These are phyloP conservation scores for Scleroderma bovista DNA, from an alignment of 768 basidiomycete genomes.

Conservation along the genomic window DNA sequence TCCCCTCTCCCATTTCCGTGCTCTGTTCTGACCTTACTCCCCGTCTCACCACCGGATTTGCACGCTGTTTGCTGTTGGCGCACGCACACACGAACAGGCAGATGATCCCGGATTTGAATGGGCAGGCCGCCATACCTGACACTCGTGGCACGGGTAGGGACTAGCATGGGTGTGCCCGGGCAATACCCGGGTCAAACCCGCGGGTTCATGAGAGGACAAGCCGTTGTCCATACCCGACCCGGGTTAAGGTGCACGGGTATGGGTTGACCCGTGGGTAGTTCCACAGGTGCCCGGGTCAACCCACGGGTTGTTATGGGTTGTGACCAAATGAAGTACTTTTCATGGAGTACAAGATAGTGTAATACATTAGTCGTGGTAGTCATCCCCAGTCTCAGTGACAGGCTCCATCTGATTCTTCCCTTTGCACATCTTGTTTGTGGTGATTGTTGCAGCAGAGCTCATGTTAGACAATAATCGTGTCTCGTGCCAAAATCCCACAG, in stretches of 20 bases:
- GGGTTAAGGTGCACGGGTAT: no score
- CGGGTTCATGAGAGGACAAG: no score
- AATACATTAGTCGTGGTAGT: background rate
- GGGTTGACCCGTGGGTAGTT: no score
- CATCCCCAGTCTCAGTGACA: background rate
- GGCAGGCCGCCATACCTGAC: conserved; percentile 44
- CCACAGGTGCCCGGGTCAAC: no score
- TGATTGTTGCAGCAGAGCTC: background rate
- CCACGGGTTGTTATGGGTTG: no score
- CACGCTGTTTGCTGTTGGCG: background rate
- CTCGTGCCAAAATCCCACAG: conserved; percentile 25
- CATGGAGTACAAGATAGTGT: no score
- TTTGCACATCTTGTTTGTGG: background rate
- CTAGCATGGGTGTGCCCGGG: no score
- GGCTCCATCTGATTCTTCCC: background rate
- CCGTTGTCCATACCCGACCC: no score
- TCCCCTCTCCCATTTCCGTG: background rate
- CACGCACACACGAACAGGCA: conserved; percentile 12
- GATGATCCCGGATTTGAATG: conserved; percentile 36
- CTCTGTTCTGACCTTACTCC: no score
- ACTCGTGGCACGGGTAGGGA: conserved; percentile 69
- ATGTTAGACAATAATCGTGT: conserved; percentile 19
- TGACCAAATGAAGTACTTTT: no score
- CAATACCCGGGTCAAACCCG: no score
- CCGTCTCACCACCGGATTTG: no score